Evolutionary conservation across 2,329 filamentous ascomycete species (phyloP), one percentile per base, ranked within the genome.

Genomic region (Hypocrella siamensis): DNA sequence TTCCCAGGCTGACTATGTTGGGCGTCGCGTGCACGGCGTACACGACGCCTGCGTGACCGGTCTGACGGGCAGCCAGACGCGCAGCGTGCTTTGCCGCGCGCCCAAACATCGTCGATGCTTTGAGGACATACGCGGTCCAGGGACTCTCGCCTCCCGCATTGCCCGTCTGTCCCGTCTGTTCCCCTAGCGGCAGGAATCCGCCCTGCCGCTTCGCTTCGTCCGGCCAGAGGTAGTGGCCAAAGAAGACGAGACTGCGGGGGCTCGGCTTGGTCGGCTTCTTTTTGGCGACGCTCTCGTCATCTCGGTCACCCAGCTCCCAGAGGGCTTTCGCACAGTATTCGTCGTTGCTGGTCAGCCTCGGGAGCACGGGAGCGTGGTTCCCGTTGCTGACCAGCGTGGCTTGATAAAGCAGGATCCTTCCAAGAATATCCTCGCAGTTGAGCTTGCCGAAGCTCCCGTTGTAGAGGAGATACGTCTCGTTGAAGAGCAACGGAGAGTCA

Each of bases 51-150:
- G 27, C 16, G 4, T 17, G 17, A 16, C 17, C 27, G 6, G 24
- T 31, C 14, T 24, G 15, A 17, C 10, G 15, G 11, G 30, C 15
- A 7, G 25, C 30, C 9, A 19, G 10, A 14, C 16, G 16, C 21
- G 33, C 24, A n/a, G 31, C 31, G 5, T 22, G 26, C 31, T 33
- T 28, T 11, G 31, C 31, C 15, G 31, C 31, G 14, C 15, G 15
- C 3, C 31, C 31, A 17, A 33, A 21, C 6, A 18, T 33, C 11
- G n/a, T 26, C 9, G 25, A 26, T 10, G 25, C 25, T 14, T 26
- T 26, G 25, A 26, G 25, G 11, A 26, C 25, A 6, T 11, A 14
- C 11, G 12, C n/a, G 25, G 3, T 14, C 25, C 25, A 26, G 9
- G 25, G 25, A 26, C 25, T 26, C 11, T 10, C n/a, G 21, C 8